Evolutionary conservation across 176 grass and related monocot genomes (phyloP), one percentile per base, ranked within the genome.

Genomic region (Pontederia paniculata): DNA sequence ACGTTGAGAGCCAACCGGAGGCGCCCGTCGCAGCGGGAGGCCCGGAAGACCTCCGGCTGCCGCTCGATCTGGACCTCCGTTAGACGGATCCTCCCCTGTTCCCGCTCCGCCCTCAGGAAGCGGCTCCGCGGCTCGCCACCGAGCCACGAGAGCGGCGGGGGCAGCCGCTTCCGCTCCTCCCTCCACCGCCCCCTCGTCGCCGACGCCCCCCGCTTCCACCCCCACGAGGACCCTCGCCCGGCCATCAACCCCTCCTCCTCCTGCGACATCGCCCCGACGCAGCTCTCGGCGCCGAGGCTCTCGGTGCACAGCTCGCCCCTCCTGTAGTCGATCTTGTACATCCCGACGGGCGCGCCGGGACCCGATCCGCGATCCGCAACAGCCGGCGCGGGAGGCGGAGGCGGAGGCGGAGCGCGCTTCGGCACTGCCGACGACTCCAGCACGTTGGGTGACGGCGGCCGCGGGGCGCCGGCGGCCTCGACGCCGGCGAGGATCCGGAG

Each of bases 241-340:
- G 23, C 17, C 49, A 31, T 53, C 50, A 17, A 11, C 50, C 16
- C 19, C 50, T 52, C 50, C 15, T 42, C 49, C 64, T 67, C 49
- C 50, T 23, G 17, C n/a, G 42, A 48, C 64, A 53, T 14, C 64
- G 31, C 17, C 28, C 64, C 64, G 10, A 42, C 28, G 49, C 64
- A 50, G 64, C 64, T 67, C 48, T 67, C 64, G 25, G 64, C 42
- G 17, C 64, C 64, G 31, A 67, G 48, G 50, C 47, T 48, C 64
- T 67, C 64, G 16, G 64, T 67, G 64, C 48, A 52, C 10, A 43
- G 23, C 11, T 51, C 22, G 9, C 64, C 49, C 1, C 28, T 28
- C 23, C 14, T 15, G 23, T 25, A 63, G 44, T 19, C 43, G 44
- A 63, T 11, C 6, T 63, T 44, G 11, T 45, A 44, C 18, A 63